Evolutionary conservation across 2,329 filamentous ascomycete genomes (phyloP).

Genomic region (Simplicillium sp.): DNA sequence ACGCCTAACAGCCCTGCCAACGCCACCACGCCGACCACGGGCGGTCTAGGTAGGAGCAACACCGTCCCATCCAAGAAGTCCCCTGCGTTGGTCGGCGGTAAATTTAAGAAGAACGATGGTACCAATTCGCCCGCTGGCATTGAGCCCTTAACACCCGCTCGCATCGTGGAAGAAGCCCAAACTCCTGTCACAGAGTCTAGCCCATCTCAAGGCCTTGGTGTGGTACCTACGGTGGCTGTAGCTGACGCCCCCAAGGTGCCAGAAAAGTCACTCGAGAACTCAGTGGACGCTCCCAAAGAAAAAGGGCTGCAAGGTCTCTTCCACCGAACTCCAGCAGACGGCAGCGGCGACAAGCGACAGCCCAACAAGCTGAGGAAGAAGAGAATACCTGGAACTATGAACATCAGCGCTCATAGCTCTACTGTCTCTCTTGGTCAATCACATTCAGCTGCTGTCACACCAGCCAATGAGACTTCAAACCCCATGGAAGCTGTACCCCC

Average conservation of each 20-base stretch:
- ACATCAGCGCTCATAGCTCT: constrained; percentile 86
- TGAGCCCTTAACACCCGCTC: constrained; percentile 27
- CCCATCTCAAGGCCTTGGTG: not conserved
- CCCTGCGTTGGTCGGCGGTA: constrained; percentile 56
- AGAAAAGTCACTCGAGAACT: constrained; percentile 34
- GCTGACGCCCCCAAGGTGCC: constrained; percentile 33
- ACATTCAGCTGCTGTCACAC: constrained; percentile 34
- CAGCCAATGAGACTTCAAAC: constrained; percentile 33
- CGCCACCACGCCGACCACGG: constrained; percentile 42
- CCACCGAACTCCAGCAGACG: constrained; percentile 53
- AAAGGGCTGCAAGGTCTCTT: constrained; percentile 62
- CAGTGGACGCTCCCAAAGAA: constrained; percentile 41
- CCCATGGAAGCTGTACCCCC: constrained; percentile 29
- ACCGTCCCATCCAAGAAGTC: constrained; percentile 89
- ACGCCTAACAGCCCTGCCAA: constrained; percentile 58
- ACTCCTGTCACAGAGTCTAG: constrained; percentile 6
- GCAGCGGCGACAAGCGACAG: constrained; percentile 51
- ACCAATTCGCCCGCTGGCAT: constrained; percentile 20
- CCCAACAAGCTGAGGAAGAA: constrained; percentile 93
- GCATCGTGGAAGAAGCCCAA: not conserved
- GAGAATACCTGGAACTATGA: constrained; percentile 62
- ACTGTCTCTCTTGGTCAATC: constrained; percentile 56
- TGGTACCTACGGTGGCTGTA: not conserved
- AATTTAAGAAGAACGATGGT: constrained; percentile 44
- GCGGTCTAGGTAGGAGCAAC: constrained; percentile 59